These are phyloP conservation scores for Candida anglica DNA, from an alignment of 805 yeast genomes.

Conservation along the genomic window DNA sequence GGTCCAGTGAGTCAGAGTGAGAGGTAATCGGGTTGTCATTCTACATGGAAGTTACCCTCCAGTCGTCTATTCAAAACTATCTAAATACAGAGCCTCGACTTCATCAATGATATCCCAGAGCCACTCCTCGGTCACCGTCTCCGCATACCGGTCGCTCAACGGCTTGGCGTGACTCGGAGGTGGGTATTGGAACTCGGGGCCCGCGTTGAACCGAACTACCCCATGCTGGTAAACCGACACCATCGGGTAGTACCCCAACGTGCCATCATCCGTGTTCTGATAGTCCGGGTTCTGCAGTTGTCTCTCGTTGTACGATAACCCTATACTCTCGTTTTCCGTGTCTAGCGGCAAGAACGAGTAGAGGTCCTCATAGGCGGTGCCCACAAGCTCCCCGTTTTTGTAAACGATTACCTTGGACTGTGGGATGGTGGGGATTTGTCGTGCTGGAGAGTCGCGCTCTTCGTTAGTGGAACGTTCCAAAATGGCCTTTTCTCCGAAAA, in stretches of 20 bases:
- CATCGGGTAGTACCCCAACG: slow-evolving; percentile 89
- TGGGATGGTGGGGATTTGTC: slow-evolving; percentile 45
- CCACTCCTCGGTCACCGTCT: slow-evolving; percentile 73
- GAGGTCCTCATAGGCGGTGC: slow-evolving; percentile 62
- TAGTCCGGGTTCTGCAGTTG: slow-evolving; percentile 37
- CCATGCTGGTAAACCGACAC: slow-evolving; percentile 81
- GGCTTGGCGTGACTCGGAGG: slow-evolving; percentile 38
- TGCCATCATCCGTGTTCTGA: slow-evolving; percentile 67
- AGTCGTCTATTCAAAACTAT: slow-evolving; percentile 31
- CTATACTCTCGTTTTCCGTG: slow-evolving; percentile 45
- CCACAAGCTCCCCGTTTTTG: slow-evolving; percentile 71
- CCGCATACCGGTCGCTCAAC: slow-evolving; percentile 58
- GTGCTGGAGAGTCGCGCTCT: slow-evolving; percentile 16
- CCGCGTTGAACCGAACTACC: slow-evolving; percentile 62
- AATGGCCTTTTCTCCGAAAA: slow-evolving; percentile 65
- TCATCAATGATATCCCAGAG: slow-evolving; percentile 85
- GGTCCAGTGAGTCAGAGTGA: no score
- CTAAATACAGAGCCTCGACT: slow-evolving; percentile 59
- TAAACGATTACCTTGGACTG: slow-evolving; percentile 64
- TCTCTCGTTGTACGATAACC: slow-evolving; percentile 19
- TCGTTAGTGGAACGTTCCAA: slow-evolving; percentile 39
- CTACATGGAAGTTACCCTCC: neutral
- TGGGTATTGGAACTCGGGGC: slow-evolving; percentile 53
- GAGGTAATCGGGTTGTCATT: no score
- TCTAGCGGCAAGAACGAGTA: slow-evolving; percentile 79